Evolutionary conservation across 2,329 filamentous ascomycete genomes (phyloP), one percentile per base, ranked within the genome.

Genomic region (Acrodontium crateriforme): DNA sequence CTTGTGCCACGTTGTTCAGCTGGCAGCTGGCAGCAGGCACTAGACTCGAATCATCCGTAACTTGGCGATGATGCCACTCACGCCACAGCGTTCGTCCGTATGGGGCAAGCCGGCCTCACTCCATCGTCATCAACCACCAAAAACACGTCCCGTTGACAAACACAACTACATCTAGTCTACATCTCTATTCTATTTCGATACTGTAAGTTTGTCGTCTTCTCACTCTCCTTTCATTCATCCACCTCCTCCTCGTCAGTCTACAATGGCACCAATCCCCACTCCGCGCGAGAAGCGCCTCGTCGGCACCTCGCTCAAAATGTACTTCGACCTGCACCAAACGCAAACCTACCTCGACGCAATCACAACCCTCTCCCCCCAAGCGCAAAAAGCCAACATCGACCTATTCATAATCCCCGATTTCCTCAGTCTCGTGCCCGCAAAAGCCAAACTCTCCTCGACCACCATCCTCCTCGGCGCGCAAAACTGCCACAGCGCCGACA

Each of bases 341-440:
- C 56, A 51, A 47, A 62, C 49, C 25, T 63, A 65, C 46, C 47
- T 62, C 31, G 49, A 55, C 27, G 53, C 53, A 31, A 51, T 62
- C 25, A 44, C 53, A 24, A 41, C 53, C 9, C 52, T 64, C 29
- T 54, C 64, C 24, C 46, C 62, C 30, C 77, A 75, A 47, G 59
- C 60, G 12, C 52, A 53, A 57, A 70, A 47, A 40, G 54, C 65
- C 16, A 58, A 67, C 27, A 54, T 80, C 35, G 74, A 82, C 52
- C 63, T 87, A 41, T 84, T 84, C 53, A 58, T 87, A 41, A 74
- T 85, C 39, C 80, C 81, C 1, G 79, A 87, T 55, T 80, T 82
- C 47, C 54, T 87, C 29, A 72, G 76, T 9, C 60, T 87, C 21
- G 47, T 63, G n/a, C 54, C 63, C 2, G 62, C 67, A 9, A 54